Evolutionary conservation across 495 filamentous ascomycete species (phyloP).

Genomic region (Rhizodiscina lignyota): DNA sequence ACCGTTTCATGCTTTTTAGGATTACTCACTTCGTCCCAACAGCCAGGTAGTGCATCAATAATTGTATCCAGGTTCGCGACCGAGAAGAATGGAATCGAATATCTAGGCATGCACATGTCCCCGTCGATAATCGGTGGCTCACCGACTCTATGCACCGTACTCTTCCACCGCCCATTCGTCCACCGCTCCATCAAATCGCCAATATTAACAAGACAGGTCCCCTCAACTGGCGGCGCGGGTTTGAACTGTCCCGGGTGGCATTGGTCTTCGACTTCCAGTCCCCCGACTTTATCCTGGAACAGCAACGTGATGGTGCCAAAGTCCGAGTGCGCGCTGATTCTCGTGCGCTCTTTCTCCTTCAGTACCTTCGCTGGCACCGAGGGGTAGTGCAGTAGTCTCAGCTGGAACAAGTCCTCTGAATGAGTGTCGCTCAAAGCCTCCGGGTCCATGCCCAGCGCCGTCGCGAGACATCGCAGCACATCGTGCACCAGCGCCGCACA

Average conservation of each 20-base stretch:
- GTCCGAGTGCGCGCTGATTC: constrained; percentile 3
- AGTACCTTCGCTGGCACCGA: constrained; percentile 27
- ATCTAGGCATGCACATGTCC: constrained; percentile 33
- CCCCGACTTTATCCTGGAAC: constrained; percentile 4
- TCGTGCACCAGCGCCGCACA: constrained; percentile 8
- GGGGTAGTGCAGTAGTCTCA: constrained; percentile 51
- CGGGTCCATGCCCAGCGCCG: constrained; percentile 8
- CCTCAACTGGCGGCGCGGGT: constrained; percentile 5
- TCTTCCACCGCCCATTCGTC: constrained; percentile 26
- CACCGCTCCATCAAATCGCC: constrained; percentile 28
- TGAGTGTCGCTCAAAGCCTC: constrained; percentile 6
- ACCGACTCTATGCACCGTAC: constrained; percentile 20
- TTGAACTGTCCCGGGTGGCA: constrained; percentile 7
- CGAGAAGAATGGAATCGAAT: constrained; percentile 49
- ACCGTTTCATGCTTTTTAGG: constrained; percentile 21
- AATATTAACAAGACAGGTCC: constrained; percentile 25
- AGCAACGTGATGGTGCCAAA: constrained; percentile 3
- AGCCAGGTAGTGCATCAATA: constrained; percentile 40
- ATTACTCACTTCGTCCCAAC: constrained; percentile 14
- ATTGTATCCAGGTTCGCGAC: constrained; percentile 34
- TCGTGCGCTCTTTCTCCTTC: background rate
- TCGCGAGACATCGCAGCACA: constrained; percentile 9
- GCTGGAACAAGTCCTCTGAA: constrained; percentile 22
- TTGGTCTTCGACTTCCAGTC: constrained; percentile 2
- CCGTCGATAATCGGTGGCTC: constrained; percentile 9